Evolutionary conservation across 352 stramenopile species (phyloP).

Genomic region (Phytophthora uliginosa): DNA sequence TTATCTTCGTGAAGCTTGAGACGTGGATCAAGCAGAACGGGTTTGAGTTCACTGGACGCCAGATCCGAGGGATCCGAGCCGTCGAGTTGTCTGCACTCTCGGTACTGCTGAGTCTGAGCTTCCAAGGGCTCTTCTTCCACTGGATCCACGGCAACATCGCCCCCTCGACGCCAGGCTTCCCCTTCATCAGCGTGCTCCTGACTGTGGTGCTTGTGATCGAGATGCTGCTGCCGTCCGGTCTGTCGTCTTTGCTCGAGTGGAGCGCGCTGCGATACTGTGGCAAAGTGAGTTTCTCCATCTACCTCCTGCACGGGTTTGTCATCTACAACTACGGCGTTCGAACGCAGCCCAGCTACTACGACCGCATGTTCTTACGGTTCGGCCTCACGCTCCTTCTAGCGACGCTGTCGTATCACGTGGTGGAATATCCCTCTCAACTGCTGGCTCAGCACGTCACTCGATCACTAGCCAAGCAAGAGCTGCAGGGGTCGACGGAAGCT

Average conservation of each 20-base stretch:
- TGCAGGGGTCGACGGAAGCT: not conserved
- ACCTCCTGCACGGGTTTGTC: constrained; percentile 50
- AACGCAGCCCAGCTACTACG: constrained; percentile 21
- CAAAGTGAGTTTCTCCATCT: constrained; percentile 60
- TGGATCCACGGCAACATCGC: constrained; percentile 26
- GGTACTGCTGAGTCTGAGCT: constrained; percentile 37
- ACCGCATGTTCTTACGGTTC: constrained; percentile 35
- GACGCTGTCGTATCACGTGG: constrained; percentile 42
- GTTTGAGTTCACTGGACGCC: constrained; percentile 9
- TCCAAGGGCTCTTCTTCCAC: constrained; percentile 38
- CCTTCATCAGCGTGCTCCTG: constrained; percentile 37
- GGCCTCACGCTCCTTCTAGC: constrained; percentile 37
- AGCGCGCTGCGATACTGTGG: constrained; percentile 38
- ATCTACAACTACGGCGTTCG: constrained; percentile 24
- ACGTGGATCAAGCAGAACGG: constrained; percentile 8
- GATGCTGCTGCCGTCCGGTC: constrained; percentile 35
- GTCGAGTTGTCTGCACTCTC: constrained; percentile 23
- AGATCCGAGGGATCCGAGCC: constrained; percentile 12
- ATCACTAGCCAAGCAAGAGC: constrained; percentile 12
- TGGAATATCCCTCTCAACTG: constrained; percentile 55
- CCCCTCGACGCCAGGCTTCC: constrained; percentile 18
- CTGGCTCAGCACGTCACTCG: constrained; percentile 33
- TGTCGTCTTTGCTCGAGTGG: constrained; percentile 28
- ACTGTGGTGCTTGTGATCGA: constrained; percentile 45
- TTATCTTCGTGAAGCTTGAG: constrained; percentile 40